Base-by-base conservation (phyloP, 208 protist genomes). In the Trypanosoma boissoni region DNA sequence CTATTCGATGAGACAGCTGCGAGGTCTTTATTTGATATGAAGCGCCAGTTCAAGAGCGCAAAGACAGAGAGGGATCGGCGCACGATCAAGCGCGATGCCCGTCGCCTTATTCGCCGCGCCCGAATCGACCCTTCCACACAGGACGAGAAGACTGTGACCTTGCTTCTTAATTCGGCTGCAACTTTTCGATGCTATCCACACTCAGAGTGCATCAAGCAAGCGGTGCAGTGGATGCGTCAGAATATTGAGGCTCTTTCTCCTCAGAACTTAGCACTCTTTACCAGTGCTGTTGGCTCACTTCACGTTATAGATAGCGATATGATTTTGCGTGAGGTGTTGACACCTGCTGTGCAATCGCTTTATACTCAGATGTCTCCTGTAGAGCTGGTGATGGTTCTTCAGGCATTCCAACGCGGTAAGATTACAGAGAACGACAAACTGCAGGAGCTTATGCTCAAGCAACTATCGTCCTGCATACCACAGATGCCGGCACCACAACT, bases 381-480 rank as follows among this genome's bases (percentile, higher is more conserved):
- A 9, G 83, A 94, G 56, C 57, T 91, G 46, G 80, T 91, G 7
- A 94, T 94, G 87, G 65, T 88, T 53, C 59, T 91, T 26, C 87
- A 94, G 59, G 87, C 87, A 16, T 89, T 88, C 56, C 57, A 74
- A 55, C 80, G 87, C 20, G 49, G 58, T 27, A 48, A 49, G 45
- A 65, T 93, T n/a, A 20, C 21, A 10, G 70, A 70, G 2, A 68
- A 72, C 18, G 72, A 39, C 7, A 39, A 58, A 46, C 50, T 88
- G 52, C 75, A 84, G 64, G 67, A 79, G 29, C 46, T 50, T 9
- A 62, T 92, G 41, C 27, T 90, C 26, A 42, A 61, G 34, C 68
- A 80, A 58, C 73, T 90, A 14, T 51, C 64, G 16, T 63, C 82
- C 23, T 78, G 68, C 46, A 65, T 92, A 29, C 28, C 72, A 24